phyloP scores from a whole-genome alignment of 2,329 filamentous ascomycete genomes.

The Pseudonectria buxi region DNA sequence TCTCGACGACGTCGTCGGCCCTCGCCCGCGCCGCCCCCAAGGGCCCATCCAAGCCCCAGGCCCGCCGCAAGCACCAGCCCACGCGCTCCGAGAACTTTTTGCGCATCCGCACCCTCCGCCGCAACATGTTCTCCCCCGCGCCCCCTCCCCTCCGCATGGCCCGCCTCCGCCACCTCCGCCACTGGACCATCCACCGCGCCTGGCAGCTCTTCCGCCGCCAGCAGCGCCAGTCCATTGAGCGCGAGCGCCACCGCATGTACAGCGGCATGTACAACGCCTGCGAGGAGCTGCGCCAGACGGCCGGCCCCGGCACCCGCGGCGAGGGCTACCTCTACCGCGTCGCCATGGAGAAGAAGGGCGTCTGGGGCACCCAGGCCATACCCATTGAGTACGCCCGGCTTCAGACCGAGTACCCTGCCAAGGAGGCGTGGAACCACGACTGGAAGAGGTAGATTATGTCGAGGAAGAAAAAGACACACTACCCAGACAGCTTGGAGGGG shows the following conservation, averaged over 20 bases:
- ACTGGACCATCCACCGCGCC: constrained; percentile 98
- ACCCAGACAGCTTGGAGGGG: constrained; percentile 2
- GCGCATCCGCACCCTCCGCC: constrained; percentile 39
- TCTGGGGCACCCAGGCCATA: constrained; percentile 65
- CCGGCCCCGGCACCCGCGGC: constrained; percentile 49
- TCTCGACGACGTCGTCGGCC: constrained; percentile 26
- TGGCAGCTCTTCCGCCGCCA: constrained; percentile 77
- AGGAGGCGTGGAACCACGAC: constrained; percentile 82
- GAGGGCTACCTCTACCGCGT: constrained; percentile 75
- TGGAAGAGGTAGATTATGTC: constrained; percentile 60
- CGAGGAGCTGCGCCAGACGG: constrained; percentile 66
- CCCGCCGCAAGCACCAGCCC: constrained; percentile 21
- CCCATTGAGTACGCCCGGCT: constrained; percentile 86
- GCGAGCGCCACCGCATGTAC: constrained; percentile 71
- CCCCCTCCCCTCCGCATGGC: constrained; percentile 76
- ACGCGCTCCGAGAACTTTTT: constrained; percentile 32
- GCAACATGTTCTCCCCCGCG: constrained; percentile 43
- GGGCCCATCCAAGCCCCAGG: constrained; percentile 18
- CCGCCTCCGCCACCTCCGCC: constrained; percentile 78
- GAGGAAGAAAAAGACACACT: neutral
- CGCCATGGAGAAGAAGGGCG: constrained; percentile 84
- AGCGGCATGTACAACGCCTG: constrained; percentile 78
- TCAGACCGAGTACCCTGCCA: constrained; percentile 75
- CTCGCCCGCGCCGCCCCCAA: constrained; percentile 24
- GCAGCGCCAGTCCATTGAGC: constrained; percentile 55